A percentile compares a stretch with the other conserved stretches of the same genome.
phyloP scores from a whole-genome alignment of 331 rosid species.

The Acacia concinna region DNA sequence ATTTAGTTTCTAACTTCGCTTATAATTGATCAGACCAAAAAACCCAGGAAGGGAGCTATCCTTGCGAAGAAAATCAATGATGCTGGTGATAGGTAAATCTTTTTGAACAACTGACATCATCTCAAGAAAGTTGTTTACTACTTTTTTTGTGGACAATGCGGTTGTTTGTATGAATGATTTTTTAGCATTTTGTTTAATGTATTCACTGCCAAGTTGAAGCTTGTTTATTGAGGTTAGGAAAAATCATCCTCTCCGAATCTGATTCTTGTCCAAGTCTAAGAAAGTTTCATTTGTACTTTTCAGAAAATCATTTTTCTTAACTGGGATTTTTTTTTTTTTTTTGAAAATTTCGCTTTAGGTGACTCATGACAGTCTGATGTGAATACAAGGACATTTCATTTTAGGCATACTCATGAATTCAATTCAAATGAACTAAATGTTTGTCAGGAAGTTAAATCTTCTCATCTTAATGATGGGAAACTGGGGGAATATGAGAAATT shows the following conservation, averaged over 20 bases:
- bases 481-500: background rate
- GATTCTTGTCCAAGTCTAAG: background rate
- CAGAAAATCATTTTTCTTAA: background rate
- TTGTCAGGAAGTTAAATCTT: background rate
- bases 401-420: background rate
- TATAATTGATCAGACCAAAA: constrained; percentile 63
- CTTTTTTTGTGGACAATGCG: constrained; percentile 4
- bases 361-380: background rate
- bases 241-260: constrained; percentile 5
- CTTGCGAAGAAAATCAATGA: constrained; percentile 70
- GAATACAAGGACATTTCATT: background rate
- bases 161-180: background rate
- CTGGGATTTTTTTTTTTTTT: too few species aligned
- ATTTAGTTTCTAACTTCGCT: background rate
- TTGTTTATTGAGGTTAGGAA: background rate
- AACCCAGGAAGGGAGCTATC: constrained; percentile 83
- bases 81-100: constrained; percentile 71
- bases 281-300: background rate
- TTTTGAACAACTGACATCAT: background rate
- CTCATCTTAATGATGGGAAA: too few species aligned
- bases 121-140: constrained; percentile 5
- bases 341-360: too few species aligned
- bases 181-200: background rate
- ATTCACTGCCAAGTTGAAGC: background rate
- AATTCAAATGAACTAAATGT: background rate